These are phyloP conservation scores for Entomortierella beljakovae DNA, from an alignment of 192 early-diverging fungal genomes.

Conservation along the genomic window DNA sequence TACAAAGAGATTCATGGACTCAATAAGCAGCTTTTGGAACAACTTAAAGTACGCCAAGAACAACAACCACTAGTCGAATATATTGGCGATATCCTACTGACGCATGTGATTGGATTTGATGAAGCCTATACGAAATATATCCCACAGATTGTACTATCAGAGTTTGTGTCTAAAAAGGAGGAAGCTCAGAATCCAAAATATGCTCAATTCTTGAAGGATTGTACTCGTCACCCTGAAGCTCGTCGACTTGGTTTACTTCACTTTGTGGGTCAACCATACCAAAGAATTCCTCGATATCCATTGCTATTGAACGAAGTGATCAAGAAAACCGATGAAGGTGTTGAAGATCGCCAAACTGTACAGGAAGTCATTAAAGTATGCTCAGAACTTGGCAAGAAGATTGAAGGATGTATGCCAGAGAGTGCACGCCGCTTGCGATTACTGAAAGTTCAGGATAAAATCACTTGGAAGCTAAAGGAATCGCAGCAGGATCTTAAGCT, in stretches of 20 bases:
- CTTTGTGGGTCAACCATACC: constrained; percentile 69
- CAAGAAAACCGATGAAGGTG: constrained; percentile 72
- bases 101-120: constrained; percentile 68
- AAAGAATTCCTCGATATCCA: constrained; percentile 79
- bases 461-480: constrained; percentile 22
- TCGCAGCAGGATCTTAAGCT: constrained; percentile 76
- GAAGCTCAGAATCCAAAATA: constrained; percentile 72
- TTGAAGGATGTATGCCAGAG: constrained; percentile 77
- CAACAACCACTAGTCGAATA: constrained; percentile 76
- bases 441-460: constrained; percentile 28
- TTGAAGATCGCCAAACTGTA: constrained; percentile 74
- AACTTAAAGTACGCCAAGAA: constrained; percentile 69
- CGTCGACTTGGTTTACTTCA: constrained; percentile 51
- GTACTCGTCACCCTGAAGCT: constrained; percentile 39
- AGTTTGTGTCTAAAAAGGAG: constrained; percentile 78
- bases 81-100: constrained; percentile 86
- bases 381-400: constrained; percentile 72
- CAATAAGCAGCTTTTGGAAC: constrained; percentile 67
- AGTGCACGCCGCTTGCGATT: constrained; percentile 18
- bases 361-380: constrained; percentile 76
- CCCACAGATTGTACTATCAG: constrained; percentile 79
- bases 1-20: constrained; percentile 68
- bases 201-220: constrained; percentile 77
- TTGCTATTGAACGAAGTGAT: constrained; percentile 78
- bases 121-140: constrained; percentile 85